Percentiles rank a stretch among this genome's conserved stretches.
Evolutionary conservation across 2,329 filamentous ascomycete species (phyloP).

Genomic region (Phaeosphaeriaceae sp.): DNA sequence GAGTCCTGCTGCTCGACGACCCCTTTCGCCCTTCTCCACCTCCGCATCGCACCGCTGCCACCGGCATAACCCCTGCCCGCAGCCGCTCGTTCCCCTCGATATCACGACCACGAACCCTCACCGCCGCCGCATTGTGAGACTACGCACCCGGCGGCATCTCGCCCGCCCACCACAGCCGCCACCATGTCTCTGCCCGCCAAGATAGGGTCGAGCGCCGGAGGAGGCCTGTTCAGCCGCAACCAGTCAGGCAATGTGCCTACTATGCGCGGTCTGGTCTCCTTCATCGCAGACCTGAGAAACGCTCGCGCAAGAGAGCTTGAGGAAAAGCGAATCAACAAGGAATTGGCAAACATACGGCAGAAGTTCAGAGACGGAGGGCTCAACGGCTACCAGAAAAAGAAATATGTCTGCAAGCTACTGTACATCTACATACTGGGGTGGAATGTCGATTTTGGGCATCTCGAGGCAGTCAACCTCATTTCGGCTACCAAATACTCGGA

Average conservation of each 20-base stretch:
- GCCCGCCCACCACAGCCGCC: constrained; percentile 36
- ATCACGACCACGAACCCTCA: constrained; percentile 11
- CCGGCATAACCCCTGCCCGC: constrained; percentile 36
- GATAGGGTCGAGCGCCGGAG: constrained; percentile 49
- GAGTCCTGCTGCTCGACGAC: constrained; percentile 17
- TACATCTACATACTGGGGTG: constrained; percentile 99
- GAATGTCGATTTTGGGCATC: constrained; percentile 98
- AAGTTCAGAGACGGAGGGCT: constrained; percentile 97
- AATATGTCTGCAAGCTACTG: constrained; percentile 99
- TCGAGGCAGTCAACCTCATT: constrained; percentile 97
- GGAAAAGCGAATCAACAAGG: constrained; percentile 99
- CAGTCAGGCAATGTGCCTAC: constrained; percentile 51
- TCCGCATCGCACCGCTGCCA: constrained; percentile 28
- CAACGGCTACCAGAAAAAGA: constrained; percentile 98
- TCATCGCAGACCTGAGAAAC: constrained; percentile 96
- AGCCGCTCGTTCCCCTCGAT: constrained; percentile 4
- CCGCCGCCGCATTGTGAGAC: constrained; percentile 35
- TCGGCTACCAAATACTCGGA: constrained; percentile 97
- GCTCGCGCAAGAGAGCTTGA: constrained; percentile 93
- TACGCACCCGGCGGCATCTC: constrained; percentile 39
- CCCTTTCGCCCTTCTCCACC: constrained; percentile 29
- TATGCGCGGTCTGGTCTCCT: constrained; percentile 80
- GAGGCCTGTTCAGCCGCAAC: constrained; percentile 52
- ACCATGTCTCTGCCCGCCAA: constrained; percentile 39
- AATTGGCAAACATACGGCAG: constrained; percentile 96